A percentile compares a stretch with the other conserved stretches of the same genome.
Conservation (phyloP, 2,329 filamentous ascomycete genomes). For the Fusarium succisae region DNA sequence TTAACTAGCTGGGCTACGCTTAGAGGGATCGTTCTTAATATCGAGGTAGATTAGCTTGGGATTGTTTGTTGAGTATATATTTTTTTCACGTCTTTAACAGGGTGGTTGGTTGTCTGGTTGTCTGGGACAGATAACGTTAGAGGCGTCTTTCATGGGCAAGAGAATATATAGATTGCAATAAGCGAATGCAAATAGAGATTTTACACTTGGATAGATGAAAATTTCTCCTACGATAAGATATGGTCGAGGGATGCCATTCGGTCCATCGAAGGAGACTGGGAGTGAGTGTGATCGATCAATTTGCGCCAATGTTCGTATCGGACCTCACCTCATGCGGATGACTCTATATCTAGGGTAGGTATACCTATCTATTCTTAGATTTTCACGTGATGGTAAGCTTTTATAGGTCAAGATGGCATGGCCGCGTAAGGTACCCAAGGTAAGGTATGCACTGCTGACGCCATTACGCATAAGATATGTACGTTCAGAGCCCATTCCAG, state of each 20-base stretch:
- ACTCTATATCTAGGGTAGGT: not conserved
- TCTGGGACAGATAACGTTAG: not conserved
- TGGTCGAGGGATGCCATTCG: not conserved
- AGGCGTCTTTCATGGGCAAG: no score
- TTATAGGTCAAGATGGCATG: not conserved
- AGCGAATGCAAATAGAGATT: not conserved
- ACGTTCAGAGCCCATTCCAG: not conserved
- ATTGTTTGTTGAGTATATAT: no score
- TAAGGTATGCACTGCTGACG: constrained; percentile 20
- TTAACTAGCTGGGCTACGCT: not conserved
- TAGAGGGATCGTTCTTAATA: not conserved
- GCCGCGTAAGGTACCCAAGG: constrained; percentile 9
- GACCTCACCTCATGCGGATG: not conserved
- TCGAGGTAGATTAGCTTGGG: not conserved
- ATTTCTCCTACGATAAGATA: not conserved
- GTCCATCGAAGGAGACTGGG: not conserved
- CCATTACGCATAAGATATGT: constrained; percentile 2
- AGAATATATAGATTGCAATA: not conserved
- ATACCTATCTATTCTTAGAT: constrained; percentile 18
- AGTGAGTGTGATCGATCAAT: not conserved
- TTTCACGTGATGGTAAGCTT: constrained; percentile 14
- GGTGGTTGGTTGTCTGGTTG: not conserved
- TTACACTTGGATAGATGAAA: not conserved
- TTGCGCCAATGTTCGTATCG: constrained; percentile 3
- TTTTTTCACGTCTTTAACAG: not conserved